A percentile compares a stretch with the other conserved stretches of the same genome.
These are phyloP conservation scores for Mallotus japonicus DNA, from an alignment of 441 rosid species.

Conservation along the genomic window DNA sequence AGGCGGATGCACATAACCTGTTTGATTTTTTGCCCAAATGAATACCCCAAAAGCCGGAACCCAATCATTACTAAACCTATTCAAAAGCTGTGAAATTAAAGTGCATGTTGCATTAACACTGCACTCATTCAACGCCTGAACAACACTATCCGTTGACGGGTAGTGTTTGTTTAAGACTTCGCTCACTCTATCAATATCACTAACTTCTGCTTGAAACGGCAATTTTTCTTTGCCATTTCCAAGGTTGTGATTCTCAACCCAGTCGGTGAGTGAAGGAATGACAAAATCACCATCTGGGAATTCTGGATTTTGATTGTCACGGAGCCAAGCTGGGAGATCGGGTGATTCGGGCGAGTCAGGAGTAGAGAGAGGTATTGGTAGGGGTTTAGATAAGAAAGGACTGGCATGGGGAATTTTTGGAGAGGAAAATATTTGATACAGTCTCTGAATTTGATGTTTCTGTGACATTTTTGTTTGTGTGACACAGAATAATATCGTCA, in stretches of 20 bases:
- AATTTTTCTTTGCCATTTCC: slow-evolving; percentile 14
- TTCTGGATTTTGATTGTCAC: slow-evolving; percentile 28
- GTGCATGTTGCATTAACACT: slow-evolving; percentile 36
- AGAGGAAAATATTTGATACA: slow-evolving; percentile 11
- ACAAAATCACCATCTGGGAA: slow-evolving; percentile 52
- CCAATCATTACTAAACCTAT: slow-evolving; percentile 61
- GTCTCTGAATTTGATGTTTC: slow-evolving; percentile 34
- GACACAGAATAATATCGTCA: too few species aligned
- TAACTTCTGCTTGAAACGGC: slow-evolving; percentile 23
- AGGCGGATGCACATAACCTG: slow-evolving; percentile 52
- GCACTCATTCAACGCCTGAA: slow-evolving; percentile 37
- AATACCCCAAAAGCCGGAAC: slow-evolving; percentile 55
- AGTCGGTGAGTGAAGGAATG: slow-evolving; percentile 62
- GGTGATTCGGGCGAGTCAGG: slow-evolving; percentile 42
- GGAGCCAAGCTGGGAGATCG: slow-evolving; percentile 65
- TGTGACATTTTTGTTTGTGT: slow-evolving; percentile 36
- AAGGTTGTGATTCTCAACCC: slow-evolving; percentile 45
- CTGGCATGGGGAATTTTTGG: background rate
- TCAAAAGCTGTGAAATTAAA: slow-evolving; percentile 52
- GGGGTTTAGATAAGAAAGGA: slow-evolving; percentile 2
- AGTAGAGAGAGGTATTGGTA: slow-evolving; percentile 18
- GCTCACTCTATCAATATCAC: slow-evolving; percentile 47
- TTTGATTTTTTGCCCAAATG: slow-evolving; percentile 72
- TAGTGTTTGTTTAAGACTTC: slow-evolving; percentile 42
- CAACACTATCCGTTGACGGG: slow-evolving; percentile 36